A percentile compares a stretch with the other conserved stretches of the same genome.
Evolutionary conservation across 2,329 filamentous ascomycete species (phyloP).

Genomic region (Tympanopsis confertula): DNA sequence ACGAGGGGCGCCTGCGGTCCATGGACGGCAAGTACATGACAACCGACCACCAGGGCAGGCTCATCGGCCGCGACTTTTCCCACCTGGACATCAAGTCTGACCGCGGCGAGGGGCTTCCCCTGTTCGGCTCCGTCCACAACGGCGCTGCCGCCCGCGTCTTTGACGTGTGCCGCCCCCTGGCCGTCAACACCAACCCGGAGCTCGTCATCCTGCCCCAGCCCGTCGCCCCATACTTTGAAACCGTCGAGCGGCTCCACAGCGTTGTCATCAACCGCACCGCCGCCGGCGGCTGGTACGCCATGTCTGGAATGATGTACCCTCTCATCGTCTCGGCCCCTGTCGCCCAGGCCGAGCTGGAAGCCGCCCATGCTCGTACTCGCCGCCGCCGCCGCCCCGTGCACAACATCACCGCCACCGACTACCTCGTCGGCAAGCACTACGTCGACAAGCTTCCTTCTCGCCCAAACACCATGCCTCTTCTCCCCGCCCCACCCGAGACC

Average conservation of each 20-base stretch:
- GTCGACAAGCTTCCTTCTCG: too few species aligned
- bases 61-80: slow-evolving; percentile 68
- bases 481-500: too few species aligned
- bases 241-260: slow-evolving; percentile 44
- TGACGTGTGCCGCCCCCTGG: slow-evolving; percentile 68
- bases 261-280: slow-evolving; percentile 83
- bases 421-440: too few species aligned
- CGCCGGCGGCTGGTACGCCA: slow-evolving; percentile 82
- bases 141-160: slow-evolving; percentile 80
- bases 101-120: slow-evolving; percentile 34
- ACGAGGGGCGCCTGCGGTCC: slow-evolving; percentile 63
- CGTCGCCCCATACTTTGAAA: slow-evolving; percentile 43
- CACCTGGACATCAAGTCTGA: slow-evolving; percentile 21
- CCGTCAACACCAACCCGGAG: slow-evolving; percentile 59
- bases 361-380: slow-evolving; percentile 41
- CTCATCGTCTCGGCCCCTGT: slow-evolving; percentile 60
- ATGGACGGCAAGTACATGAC: slow-evolving; percentile 88
- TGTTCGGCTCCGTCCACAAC: slow-evolving; percentile 59
- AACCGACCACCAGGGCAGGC: slow-evolving; percentile 70
- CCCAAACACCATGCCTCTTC: too few species aligned
- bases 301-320: slow-evolving; percentile 79
- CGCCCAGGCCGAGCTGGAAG: slow-evolving; percentile 34
- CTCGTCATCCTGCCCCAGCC: slow-evolving; percentile 83
- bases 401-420: too few species aligned
- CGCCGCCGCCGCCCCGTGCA: slow-evolving; percentile 19